A percentile compares a stretch with the other conserved stretches of the same genome.
Conservation (phyloP, 2,329 filamentous ascomycete species). For the Xylariaceae sp. region DNA sequence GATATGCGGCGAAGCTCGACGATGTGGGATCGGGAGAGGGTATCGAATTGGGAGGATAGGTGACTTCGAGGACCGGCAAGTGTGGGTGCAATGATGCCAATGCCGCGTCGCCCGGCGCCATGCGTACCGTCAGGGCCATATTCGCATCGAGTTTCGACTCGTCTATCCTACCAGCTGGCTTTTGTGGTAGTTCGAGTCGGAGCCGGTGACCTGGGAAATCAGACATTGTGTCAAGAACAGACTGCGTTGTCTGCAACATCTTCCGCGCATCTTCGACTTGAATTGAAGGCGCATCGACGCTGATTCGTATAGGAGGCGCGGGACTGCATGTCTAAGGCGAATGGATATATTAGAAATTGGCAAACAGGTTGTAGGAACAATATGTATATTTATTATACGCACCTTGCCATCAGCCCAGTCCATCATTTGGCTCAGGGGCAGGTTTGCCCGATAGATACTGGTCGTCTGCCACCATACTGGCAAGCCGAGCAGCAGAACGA, state of each 20-base stretch:
- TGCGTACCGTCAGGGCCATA: slow-evolving; percentile 64
- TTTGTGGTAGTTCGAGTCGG: slow-evolving; percentile 60
- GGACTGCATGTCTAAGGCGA: slow-evolving; percentile 70
- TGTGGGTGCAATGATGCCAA: slow-evolving; percentile 65
- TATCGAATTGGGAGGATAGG: slow-evolving; percentile 66
- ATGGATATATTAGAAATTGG: slow-evolving; percentile 6
- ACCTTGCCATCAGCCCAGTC: slow-evolving; percentile 91
- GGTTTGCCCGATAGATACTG: slow-evolving; percentile 78
- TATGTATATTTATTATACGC: slow-evolving; percentile 16
- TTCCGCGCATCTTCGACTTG: slow-evolving; percentile 64
- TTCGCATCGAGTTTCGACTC: slow-evolving; percentile 31
- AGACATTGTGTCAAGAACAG: slow-evolving; percentile 80
- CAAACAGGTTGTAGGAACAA: background rate
- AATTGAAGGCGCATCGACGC: slow-evolving; percentile 65
- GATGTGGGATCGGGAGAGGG: slow-evolving; percentile 64
- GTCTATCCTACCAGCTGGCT: slow-evolving; percentile 24
- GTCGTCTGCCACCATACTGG: slow-evolving; percentile 97
- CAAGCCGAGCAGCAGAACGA: slow-evolving; percentile 77
- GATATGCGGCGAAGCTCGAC: slow-evolving; percentile 69
- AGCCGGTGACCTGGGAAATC: slow-evolving; percentile 83
- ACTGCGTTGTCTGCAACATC: slow-evolving; percentile 76
- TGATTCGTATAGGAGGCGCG: slow-evolving; percentile 81
- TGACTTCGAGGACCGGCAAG: slow-evolving; percentile 68
- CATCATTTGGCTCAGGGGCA: slow-evolving; percentile 83
- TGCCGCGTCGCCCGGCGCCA: slow-evolving; percentile 59